Base-by-base conservation (phyloP, 495 filamentous ascomycete genomes). In the Saxispiralis lemnorum region DNA sequence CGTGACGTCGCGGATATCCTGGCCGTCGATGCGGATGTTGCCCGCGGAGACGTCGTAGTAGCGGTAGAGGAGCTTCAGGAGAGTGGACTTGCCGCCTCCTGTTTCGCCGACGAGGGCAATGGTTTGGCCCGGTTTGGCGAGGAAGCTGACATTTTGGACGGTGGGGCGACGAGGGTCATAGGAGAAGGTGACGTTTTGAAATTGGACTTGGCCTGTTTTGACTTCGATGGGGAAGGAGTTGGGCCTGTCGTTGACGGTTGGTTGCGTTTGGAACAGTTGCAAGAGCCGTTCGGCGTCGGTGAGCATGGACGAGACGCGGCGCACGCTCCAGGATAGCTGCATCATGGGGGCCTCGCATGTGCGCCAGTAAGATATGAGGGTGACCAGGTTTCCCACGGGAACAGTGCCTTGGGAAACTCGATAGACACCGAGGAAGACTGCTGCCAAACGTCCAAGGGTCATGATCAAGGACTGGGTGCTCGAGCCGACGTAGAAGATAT, bases 81-180 rank as follows among this genome's bases (percentile, higher is more conserved):
- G 75, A 2, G 80, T 83, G 2, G 80, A 79, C 53, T 87, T 89
- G 15, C 82, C 82, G 18, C 71, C 71, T 16, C 82, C 82, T 2
- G 78, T 81, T 48, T 74, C 70, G 1, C 82, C 83, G n/a, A 86
- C 82, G 14, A 87, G 68, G 7, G 81, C 82, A 11, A 81, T 66
- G 7, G 77, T 83, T 43, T 69, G 66, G 13, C 82, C 82, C 2
- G 62, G 45, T 35, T 51, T 47, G 32, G 56, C 61, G 12, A 56
- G 62, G 50, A 86, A 78, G 52, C 63, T 75, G 46, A 86, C 63
- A 35, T 72, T 57, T 48, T 79, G 77, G 56, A 84, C 64, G 15
- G 73, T 74, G 7, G 66, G 62, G 56, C 79, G 78, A 45, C 77
- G 69, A 36, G 68, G 60, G 59, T 83, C 78, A 62, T 86, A 85